phyloP scores from a whole-genome alignment of 345 rosid species.

The Citrus cavaleriei region DNA sequence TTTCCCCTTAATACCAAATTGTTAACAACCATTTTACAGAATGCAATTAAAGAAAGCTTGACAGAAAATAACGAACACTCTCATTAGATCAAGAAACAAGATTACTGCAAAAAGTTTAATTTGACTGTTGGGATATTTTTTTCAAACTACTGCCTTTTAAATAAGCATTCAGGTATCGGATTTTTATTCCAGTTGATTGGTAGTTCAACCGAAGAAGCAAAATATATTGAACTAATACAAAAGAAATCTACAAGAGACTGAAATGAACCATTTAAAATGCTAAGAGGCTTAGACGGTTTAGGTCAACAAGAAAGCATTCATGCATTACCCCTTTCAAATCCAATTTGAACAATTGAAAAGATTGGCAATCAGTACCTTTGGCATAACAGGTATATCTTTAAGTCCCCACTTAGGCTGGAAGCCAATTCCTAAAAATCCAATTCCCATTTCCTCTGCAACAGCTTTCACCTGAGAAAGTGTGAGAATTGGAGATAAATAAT shows the following conservation, averaged over 20 bases:
- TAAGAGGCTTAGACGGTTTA: not conserved
- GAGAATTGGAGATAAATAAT: not conserved
- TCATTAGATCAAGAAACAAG: not conserved
- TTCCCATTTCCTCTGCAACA: slow-evolving; percentile 98
- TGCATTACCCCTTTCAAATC: not conserved
- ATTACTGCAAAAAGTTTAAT: not conserved
- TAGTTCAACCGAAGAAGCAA: not conserved
- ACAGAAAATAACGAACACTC: not conserved
- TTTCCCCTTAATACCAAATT: not conserved
- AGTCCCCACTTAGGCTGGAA: slow-evolving; percentile 94
- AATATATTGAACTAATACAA: not conserved
- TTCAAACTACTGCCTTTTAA: not conserved
- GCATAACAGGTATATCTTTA: slow-evolving; percentile 93
- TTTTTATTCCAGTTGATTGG: too few species aligned
- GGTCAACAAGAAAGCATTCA: not conserved
- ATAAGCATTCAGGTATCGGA: too few species aligned
- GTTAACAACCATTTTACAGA: not conserved
- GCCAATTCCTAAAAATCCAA: slow-evolving; percentile 96
- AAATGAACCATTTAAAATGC: not conserved
- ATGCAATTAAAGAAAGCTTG: not conserved
- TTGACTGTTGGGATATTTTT: not conserved
- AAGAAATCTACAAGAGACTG: not conserved
- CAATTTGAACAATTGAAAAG: not conserved
- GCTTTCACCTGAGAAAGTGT: slow-evolving; percentile 73
- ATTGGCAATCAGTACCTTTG: slow-evolving; percentile 57